Base-by-base conservation (phyloP, 106 monocot species). In the Phalaenopsis aphrodite region DNA sequence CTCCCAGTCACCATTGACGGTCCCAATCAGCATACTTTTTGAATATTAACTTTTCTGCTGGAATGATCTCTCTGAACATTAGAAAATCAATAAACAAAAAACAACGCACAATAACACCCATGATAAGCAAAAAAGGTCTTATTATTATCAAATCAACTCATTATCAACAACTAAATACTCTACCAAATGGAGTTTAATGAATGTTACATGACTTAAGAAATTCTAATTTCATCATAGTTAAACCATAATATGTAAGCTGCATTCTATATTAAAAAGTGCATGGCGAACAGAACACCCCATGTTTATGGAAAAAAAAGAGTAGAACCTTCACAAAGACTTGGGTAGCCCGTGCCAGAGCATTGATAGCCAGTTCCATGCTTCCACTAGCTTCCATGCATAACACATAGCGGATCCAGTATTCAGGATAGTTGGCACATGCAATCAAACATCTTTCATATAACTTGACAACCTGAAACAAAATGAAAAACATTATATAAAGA, bases 301-400 rank as follows among this genome's bases (percentile, higher is more conserved):
- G n/a, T 3, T 47, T 76, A 1, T 24, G 41, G n/a, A 74, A 16
- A 43, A 18, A 42, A 75, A 66, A 2, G 14, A 43, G 57, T 8
- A 41, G 69, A 80, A 98, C 98, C 94, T 98, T 98, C n/a, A 98
- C 98, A 93, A 98, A 98, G 49, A 94, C 92, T 88, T 94, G 92
- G 56, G 94, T 98, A 55, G 98, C 94, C 61, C 98, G 90, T 76
- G 94, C 90, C 86, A 98, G 92, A 78, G 98, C 98, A 88, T 98
- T 98, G 82, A 84, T 82, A n/a, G 98, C 98, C 72, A 98, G 92
- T 78, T 98, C 98, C 88, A 92, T 84, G 83, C 90, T 98, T 82
- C 90, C 90, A 85, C 86, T 92, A 55, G 81, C 82, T 80, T 98
- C 92, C 98, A 98, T 94, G 87, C 88, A 87, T 73, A 89, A 56